phyloP scores from a whole-genome alignment of 2,329 filamentous ascomycete genomes.

The Macrophomina phaseolina region DNA sequence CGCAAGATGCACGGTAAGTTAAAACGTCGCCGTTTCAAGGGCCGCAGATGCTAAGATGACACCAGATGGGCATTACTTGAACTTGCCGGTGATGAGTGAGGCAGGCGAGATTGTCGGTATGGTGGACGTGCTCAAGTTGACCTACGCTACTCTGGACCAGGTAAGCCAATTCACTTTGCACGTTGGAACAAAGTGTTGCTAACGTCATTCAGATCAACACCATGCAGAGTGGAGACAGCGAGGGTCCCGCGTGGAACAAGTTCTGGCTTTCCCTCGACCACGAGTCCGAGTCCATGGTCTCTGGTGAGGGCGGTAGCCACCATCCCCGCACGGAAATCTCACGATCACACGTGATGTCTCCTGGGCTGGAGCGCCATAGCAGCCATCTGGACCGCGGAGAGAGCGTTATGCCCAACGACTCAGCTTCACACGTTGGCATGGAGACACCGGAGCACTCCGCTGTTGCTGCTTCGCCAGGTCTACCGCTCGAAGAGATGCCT shows the following conservation, averaged over 20 bases:
- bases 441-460: constrained; percentile 76
- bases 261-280: constrained; percentile 98
- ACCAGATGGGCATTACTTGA: constrained; percentile 94
- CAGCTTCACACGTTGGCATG: constrained; percentile 86
- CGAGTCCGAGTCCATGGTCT: constrained; percentile 95
- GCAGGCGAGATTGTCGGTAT: constrained; percentile 97
- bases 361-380: constrained; percentile 68
- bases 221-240: constrained; percentile 85
- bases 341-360: constrained; percentile 79
- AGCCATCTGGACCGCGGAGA: constrained; percentile 69
- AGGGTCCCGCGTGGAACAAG: constrained; percentile 99
- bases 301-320: constrained; percentile 82
- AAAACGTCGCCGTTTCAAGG: neutral
- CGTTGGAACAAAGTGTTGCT: constrained; percentile 2
- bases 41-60: neutral
- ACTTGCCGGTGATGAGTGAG: constrained; percentile 98
- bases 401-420: constrained; percentile 90
- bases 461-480: constrained; percentile 62
- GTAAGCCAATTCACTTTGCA: constrained; percentile 53
- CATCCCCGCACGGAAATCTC: constrained; percentile 68
- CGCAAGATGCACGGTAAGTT: constrained; percentile 96
- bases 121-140: constrained; percentile 98
- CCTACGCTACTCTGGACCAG: constrained; percentile 96
- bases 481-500: constrained; percentile 68
- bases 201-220: constrained; percentile 70